Percentiles rank a stretch among this genome's conserved stretches.
These are phyloP conservation scores for Lolium multiflorum DNA, from an alignment of 176 grass and related monocot species.

Conservation along the genomic window DNA sequence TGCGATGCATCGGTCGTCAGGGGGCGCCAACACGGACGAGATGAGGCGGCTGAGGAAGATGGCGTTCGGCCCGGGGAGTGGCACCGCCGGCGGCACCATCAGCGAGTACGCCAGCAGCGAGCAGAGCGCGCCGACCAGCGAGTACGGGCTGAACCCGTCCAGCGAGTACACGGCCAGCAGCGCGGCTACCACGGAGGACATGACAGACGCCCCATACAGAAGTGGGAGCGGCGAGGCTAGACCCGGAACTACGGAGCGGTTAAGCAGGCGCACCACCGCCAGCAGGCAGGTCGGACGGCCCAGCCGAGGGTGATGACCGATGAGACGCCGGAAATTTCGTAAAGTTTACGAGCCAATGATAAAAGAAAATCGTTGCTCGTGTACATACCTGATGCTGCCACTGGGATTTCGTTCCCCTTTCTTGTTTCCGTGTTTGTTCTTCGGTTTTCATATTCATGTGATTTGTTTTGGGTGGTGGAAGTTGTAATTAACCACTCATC, in stretches of 20 bases:
- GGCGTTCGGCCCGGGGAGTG: conserved; percentile 43
- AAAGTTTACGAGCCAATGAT: background rate
- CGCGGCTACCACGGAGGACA: conserved; percentile 52
- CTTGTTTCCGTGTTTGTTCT: background rate
- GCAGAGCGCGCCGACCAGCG: conserved; percentile 61
- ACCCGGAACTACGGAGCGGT: conserved; percentile 13
- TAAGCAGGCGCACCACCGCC: conserved; percentile 41
- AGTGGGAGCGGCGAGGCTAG: background rate
- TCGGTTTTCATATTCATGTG: background rate
- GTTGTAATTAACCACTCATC: conserved; percentile 32
- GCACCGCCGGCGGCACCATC: conserved; percentile 27
- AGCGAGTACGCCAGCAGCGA: conserved; percentile 73
- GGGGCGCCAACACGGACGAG: conserved; percentile 5
- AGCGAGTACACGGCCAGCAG: conserved; percentile 52
- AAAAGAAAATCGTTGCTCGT: conserved; percentile 17
- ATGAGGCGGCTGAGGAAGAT: conserved; percentile 57
- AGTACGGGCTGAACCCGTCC: conserved; percentile 59
- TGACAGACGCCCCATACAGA: background rate
- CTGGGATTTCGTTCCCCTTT: background rate
- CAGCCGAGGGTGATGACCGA: background rate
- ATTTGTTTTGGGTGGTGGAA: conserved; percentile 26
- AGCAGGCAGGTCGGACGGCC: conserved; percentile 20
- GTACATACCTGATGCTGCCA: conserved; percentile 17
- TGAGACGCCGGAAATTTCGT: background rate
- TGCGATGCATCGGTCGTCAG: no score